phyloP scores from a whole-genome alignment of 352 stramenopile genomes.

The Globisporangium barbulae region DNA sequence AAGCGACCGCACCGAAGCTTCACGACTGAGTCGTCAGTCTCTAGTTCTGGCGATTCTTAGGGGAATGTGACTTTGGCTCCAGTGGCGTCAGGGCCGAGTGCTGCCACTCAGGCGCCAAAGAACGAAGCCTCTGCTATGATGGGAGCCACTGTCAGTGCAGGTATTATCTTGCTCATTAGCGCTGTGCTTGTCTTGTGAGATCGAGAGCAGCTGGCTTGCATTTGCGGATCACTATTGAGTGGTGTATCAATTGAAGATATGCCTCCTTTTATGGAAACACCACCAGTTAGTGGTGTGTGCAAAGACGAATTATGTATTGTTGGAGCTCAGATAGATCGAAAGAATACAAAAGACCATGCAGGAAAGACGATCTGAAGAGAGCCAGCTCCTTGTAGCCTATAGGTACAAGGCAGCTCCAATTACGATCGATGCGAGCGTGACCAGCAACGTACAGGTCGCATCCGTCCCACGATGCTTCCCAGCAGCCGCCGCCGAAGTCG shows the following conservation, averaged over 20 bases:
- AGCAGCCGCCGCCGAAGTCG: background rate
- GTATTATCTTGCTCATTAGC: background rate
- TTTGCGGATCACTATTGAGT: background rate
- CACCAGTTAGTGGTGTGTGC: too few species aligned
- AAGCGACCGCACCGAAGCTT: background rate
- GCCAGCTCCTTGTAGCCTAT: background rate
- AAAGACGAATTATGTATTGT: background rate
- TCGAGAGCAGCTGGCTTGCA: background rate
- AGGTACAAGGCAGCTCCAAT: slow-evolving; percentile 2
- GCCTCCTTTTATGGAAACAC: too few species aligned
- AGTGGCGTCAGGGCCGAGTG: background rate
- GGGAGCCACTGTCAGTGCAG: too few species aligned
- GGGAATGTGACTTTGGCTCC: background rate
- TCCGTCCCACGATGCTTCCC: background rate
- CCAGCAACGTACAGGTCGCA: background rate
- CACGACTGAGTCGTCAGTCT: background rate
- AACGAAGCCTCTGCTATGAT: background rate
- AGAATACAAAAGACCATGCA: background rate
- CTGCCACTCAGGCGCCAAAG: background rate
- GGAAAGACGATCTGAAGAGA: background rate
- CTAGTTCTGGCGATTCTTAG: background rate
- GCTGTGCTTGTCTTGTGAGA: background rate
- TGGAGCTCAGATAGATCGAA: background rate
- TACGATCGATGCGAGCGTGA: background rate
- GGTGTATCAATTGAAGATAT: background rate